These are phyloP conservation scores for Monotropa hypopitys DNA, from an alignment of 179 eudicot genomes.

Conservation along the genomic window DNA sequence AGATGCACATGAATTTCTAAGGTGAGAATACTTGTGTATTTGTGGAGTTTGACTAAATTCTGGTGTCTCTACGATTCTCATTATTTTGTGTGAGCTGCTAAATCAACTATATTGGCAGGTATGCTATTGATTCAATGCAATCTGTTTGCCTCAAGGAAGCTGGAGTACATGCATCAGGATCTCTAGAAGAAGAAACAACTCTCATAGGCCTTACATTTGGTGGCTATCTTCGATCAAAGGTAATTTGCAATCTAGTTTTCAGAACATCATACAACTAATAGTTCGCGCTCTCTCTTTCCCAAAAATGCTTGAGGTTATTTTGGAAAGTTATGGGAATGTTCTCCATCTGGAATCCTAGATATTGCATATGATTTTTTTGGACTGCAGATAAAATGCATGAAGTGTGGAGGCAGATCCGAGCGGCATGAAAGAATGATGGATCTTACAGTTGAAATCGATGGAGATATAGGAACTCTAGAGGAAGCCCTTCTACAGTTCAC, in stretches of 20 bases:
- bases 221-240: conserved; percentile 89
- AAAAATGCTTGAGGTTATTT: not conserved
- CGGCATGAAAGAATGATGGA: conserved; percentile 80
- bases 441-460: conserved; percentile 76
- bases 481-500: conserved; percentile 65
- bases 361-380: not conserved
- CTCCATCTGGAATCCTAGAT: not conserved
- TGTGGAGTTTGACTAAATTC: not conserved
- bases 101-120: conserved; percentile 31
- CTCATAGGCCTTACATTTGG: conserved; percentile 82
- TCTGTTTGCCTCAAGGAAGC: conserved; percentile 64
- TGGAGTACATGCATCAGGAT: conserved; percentile 30
- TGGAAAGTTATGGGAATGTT: not conserved
- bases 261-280: not conserved
- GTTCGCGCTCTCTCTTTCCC: not conserved
- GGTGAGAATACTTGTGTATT: conserved; percentile 27
- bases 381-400: conserved; percentile 68
- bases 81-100: not conserved
- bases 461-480: conserved; percentile 67
- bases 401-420: conserved; percentile 65
- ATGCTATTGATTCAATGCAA: conserved; percentile 74
- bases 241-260: conserved; percentile 9
- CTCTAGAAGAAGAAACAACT: conserved; percentile 66
- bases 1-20: conserved; percentile 92
- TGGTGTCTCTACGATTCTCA: not conserved